phyloP scores from a whole-genome alignment of 345 rosid genomes.

The Linum tenue region DNA sequence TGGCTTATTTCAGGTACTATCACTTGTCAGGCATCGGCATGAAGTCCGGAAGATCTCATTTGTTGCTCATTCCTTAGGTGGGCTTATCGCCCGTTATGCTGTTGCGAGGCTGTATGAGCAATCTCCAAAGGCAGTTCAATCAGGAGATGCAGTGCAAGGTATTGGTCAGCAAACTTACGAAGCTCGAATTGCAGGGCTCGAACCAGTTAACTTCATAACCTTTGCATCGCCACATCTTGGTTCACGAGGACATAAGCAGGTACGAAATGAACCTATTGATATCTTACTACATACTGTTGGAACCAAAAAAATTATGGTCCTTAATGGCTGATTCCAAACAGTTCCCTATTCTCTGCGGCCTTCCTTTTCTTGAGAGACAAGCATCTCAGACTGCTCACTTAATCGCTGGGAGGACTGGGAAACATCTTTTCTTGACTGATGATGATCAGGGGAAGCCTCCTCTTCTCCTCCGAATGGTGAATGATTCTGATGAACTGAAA shows the following conservation, averaged over 20 bases:
- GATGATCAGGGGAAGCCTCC: conserved; percentile 64
- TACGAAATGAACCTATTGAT: conserved; percentile 11
- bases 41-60: conserved; percentile 72
- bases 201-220: conserved; percentile 89
- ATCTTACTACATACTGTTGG: no score
- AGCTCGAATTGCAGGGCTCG: conserved; percentile 72
- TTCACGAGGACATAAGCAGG: conserved; percentile 83
- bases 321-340: conserved; percentile 16
- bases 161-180: conserved; percentile 27
- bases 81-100: conserved; percentile 92
- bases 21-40: conserved; percentile 49
- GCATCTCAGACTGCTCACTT: conserved; percentile 84
- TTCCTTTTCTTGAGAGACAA: conserved; percentile 78
- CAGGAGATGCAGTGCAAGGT: conserved; percentile 17
- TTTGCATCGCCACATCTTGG: conserved; percentile 98
- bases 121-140: conserved; percentile 13
- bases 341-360: conserved; percentile 91
- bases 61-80: conserved; percentile 93
- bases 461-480: conserved; percentile 82
- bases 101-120: conserved; percentile 64
- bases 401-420: conserved; percentile 83
- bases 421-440: conserved; percentile 85
- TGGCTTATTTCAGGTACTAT: conserved; percentile 45
- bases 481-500: conserved; percentile 53
- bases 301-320: no score